These are phyloP conservation scores for Cicer bijugum DNA, from an alignment of 306 rosid genomes.

Conservation along the genomic window DNA sequence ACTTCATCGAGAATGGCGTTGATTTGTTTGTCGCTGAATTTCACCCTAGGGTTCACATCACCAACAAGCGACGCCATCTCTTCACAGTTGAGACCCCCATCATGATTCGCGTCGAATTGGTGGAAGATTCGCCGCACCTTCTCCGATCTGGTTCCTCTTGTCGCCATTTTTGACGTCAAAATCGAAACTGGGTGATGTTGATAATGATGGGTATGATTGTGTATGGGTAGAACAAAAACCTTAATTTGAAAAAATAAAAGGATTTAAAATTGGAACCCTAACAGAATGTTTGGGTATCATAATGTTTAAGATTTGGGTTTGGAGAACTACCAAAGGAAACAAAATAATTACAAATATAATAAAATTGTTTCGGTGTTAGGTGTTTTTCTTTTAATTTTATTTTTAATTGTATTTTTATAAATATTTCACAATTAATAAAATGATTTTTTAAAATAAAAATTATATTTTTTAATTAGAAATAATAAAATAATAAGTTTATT, in stretches of 20 bases:
- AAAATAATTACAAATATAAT: slow-evolving; percentile 2
- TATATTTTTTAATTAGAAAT: too few species aligned
- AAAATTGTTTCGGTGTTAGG: too few species aligned
- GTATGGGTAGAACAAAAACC: background rate
- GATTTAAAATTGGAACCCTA: slow-evolving; percentile 49
- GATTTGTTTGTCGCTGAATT: slow-evolving; percentile 97
- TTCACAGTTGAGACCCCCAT: slow-evolving; percentile 85
- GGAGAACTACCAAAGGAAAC: slow-evolving; percentile 7
- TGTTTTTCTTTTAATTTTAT: too few species aligned
- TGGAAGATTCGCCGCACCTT: slow-evolving; percentile 88
- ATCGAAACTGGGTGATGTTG: slow-evolving; percentile 25
- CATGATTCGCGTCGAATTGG: slow-evolving; percentile 80
- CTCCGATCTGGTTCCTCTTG: slow-evolving; percentile 98
- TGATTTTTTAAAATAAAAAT: too few species aligned
- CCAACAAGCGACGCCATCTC: slow-evolving; percentile 97
- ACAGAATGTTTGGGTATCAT: slow-evolving; percentile 32
- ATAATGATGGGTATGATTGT: slow-evolving; percentile 18
- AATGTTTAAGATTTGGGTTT: slow-evolving; percentile 3
- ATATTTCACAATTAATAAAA: too few species aligned
- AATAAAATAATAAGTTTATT: too few species aligned
- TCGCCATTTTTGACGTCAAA: slow-evolving; percentile 63
- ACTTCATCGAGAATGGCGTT: slow-evolving; percentile 97
- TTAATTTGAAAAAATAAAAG: background rate
- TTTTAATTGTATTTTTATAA: too few species aligned
- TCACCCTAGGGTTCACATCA: slow-evolving; percentile 98